Evolutionary conservation across 2,329 filamentous ascomycete genomes (phyloP).

Genomic region (Fusarium nanum): DNA sequence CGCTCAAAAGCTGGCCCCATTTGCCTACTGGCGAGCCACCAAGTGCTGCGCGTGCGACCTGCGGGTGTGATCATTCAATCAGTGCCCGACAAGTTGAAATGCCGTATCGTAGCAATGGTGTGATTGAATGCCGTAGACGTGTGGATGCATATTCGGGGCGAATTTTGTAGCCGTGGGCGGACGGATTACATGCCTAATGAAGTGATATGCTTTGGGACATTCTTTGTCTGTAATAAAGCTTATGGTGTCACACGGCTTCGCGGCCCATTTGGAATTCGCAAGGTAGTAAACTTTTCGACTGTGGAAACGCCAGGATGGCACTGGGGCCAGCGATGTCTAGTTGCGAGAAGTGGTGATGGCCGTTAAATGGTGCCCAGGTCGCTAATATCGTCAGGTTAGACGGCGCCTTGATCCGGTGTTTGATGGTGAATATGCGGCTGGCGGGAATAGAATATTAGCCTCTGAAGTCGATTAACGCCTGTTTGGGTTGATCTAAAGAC

Average conservation of each 20-base stretch:
- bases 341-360: constrained; percentile 5
- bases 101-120: constrained; percentile 32
- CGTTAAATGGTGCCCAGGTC: constrained; percentile 15
- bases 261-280: constrained; percentile 27
- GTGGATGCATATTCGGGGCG: constrained; percentile 37
- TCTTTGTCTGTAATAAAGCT: constrained; percentile 23
- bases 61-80: constrained; percentile 13
- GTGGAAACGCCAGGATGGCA: constrained; percentile 29
- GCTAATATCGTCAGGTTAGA: constrained; percentile 26
- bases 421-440: constrained; percentile 24
- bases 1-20: constrained; percentile 5
- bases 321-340: constrained; percentile 20
- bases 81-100: constrained; percentile 26
- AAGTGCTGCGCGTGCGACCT: constrained; percentile 18
- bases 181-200: constrained; percentile 27
- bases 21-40: constrained; percentile 10
- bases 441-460: constrained; percentile 18
- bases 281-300: constrained; percentile 32
- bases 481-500: not conserved
- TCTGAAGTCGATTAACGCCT: not conserved
- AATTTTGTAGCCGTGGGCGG: constrained; percentile 29
- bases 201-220: constrained; percentile 25
- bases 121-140: constrained; percentile 30
- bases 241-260: constrained; percentile 32
- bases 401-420: constrained; percentile 36